A percentile compares a stretch with the other conserved stretches of the same genome.
These are phyloP conservation scores for Aspergillus mulundensis DNA, from an alignment of 495 filamentous ascomycete species.

Conservation along the genomic window DNA sequence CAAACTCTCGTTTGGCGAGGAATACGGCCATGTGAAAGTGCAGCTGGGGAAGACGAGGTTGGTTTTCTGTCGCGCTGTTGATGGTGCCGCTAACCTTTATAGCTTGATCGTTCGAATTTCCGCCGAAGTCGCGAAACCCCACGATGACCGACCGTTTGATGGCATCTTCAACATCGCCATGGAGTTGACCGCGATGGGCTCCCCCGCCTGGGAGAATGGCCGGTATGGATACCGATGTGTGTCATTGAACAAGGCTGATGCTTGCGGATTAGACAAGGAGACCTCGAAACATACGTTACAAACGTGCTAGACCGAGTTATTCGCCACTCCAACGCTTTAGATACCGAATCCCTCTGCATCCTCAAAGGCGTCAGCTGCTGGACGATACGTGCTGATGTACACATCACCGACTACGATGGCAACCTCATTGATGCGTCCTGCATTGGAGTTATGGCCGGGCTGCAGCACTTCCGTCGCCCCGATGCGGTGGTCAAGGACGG, in stretches of 20 bases:
- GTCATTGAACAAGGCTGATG: constrained; percentile 12
- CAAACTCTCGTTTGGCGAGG: constrained; percentile 77
- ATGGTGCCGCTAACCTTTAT: constrained; percentile 8
- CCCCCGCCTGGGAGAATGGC: constrained; percentile 83
- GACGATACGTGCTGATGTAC: constrained; percentile 82
- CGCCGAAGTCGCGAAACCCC: constrained; percentile 80
- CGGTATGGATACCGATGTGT: constrained; percentile 45
- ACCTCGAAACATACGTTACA: constrained; percentile 77
- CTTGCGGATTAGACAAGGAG: constrained; percentile 51
- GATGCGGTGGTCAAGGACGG: constrained; percentile 83
- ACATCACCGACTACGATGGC: constrained; percentile 85
- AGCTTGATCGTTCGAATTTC: constrained; percentile 84
- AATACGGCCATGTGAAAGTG: constrained; percentile 88
- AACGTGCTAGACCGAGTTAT: constrained; percentile 88
- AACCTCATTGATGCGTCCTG: constrained; percentile 81
- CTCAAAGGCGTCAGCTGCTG: constrained; percentile 86
- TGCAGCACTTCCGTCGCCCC: constrained; percentile 85
- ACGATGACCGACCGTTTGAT: constrained; percentile 85
- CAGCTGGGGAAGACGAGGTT: constrained; percentile 88
- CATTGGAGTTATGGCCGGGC: constrained; percentile 77
- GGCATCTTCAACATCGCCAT: constrained; percentile 88
- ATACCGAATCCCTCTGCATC: constrained; percentile 93
- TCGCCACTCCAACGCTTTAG: constrained; percentile 83
- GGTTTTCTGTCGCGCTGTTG: constrained; percentile 1
- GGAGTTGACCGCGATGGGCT: constrained; percentile 89